phyloP scores from a whole-genome alignment of 2,329 filamentous ascomycete genomes.

The Sporothrix brunneoviolacea region DNA sequence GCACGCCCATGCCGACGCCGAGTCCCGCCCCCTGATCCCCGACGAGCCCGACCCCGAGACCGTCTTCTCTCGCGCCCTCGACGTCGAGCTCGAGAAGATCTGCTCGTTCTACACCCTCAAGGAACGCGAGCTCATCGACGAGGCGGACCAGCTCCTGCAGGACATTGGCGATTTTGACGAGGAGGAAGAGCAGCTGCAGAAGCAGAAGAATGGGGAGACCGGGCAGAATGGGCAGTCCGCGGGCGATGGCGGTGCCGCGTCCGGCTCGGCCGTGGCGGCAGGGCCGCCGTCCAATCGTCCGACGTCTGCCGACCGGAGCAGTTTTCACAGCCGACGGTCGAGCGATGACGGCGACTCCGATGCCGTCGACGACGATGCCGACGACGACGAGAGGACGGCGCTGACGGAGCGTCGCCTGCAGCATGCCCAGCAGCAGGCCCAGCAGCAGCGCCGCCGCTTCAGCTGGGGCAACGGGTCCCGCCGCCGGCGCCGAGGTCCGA shows the following conservation, averaged over 20 bases:
- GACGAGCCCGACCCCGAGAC: constrained; percentile 64
- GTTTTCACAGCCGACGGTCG: constrained; percentile 38
- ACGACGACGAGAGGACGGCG: constrained; percentile 50
- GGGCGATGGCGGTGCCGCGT: constrained; percentile 12
- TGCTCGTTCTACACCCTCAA: constrained; percentile 85
- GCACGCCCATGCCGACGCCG: constrained; percentile 59
- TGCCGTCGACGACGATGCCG: constrained; percentile 40
- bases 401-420: constrained; percentile 32
- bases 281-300: background rate
- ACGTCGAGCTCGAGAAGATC: constrained; percentile 90
- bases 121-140: constrained; percentile 77
- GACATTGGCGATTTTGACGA: constrained; percentile 66
- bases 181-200: constrained; percentile 37
- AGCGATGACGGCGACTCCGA: constrained; percentile 55
- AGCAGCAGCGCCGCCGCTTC: constrained; percentile 31
- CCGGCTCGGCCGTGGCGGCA: background rate
- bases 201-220: background rate
- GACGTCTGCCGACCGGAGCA: constrained; percentile 21
- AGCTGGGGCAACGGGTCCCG: constrained; percentile 22
- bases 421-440: constrained; percentile 10
- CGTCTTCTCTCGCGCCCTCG: constrained; percentile 73
- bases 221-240: background rate
- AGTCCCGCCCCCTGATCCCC: constrained; percentile 75
- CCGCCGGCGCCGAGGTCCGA: constrained; percentile 1
- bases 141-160: constrained; percentile 67